Base-by-base conservation (phyloP, 2,329 filamentous ascomycete genomes). In the Pseudogymnoascus sp. region DNA sequence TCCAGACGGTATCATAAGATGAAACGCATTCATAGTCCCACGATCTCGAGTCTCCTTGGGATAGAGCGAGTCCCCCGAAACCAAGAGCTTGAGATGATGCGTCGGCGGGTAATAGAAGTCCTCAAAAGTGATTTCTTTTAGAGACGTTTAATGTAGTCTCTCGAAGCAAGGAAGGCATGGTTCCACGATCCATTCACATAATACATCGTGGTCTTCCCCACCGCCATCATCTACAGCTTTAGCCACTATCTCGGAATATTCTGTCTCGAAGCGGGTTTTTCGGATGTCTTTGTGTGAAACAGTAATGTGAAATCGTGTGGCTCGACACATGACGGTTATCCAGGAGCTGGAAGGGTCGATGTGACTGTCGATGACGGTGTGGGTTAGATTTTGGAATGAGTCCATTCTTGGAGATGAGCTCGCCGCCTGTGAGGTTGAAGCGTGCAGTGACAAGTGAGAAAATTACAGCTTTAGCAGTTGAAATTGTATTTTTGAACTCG, bases 241-340 rank as follows among this genome's bases (percentile, higher is more conserved):
- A 38, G 60, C 18, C 5, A 65, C 64, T 42, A 65, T 37, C 8
- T 61, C 21, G 53, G 64, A 63, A 56, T 65, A 64, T 53, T 64
- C 63, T 61, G 37, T 38, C 14, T 23, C 63, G 61, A 65, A 65
- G 35, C 53, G 56, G 60, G 53, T 64, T 61, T 35, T 35, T 40
- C 33, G 60, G 35, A 65, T 37, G 35, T 65, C 64, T 63, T 63
- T 63, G 18, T 28, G 62, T 35, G 64, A 65, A 23, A 65, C 42
- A 40, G 60, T 64, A 59, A 65, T 65, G 18, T 65, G 62, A 40
- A 65, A 65, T 61, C 63, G 40, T 25, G 63, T 53, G 56, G 63
- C 63, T 61, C 63, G 62, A 60, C 64, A 65, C 62, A 65, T 63
- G 61, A 65, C 59, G 11, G 64, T 65, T 16, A 65, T 16, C 64